Evolutionary conservation across 305 asterid genomes (phyloP).

Genomic region (Rubia tinctorum): DNA sequence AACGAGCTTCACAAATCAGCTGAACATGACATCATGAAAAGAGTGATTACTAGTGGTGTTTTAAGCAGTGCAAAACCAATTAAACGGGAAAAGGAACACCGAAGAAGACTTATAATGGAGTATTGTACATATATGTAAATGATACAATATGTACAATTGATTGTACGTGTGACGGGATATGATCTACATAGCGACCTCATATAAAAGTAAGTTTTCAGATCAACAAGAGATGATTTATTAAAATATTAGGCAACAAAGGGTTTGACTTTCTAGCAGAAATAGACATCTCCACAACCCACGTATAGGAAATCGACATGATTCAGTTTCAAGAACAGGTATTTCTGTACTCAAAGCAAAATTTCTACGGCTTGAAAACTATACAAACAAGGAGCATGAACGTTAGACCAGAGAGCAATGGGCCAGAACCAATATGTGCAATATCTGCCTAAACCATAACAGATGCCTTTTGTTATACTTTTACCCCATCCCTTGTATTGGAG

Average conservation of each 20-base stretch:
- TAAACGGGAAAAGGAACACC: neutral
- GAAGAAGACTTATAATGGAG: too few species aligned
- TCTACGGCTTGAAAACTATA: neutral
- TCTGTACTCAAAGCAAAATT: neutral
- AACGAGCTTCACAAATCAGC: constrained; percentile 10
- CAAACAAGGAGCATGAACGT: neutral
- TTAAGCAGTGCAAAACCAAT: neutral
- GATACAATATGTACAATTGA: too few species aligned
- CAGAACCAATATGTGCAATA: neutral
- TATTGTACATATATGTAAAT: too few species aligned
- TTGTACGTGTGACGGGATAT: too few species aligned
- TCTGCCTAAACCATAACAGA: neutral
- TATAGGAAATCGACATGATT: neutral
- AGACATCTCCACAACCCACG: neutral
- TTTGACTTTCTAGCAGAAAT: neutral
- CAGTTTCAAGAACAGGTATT: neutral
- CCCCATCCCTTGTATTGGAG: too few species aligned
- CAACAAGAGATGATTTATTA: neutral
- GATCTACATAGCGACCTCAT: too few species aligned
- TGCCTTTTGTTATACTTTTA: neutral
- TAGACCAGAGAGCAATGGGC: neutral
- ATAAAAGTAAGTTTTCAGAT: neutral
- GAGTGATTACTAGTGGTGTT: neutral
- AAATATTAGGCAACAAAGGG: neutral
- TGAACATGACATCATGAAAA: neutral